Conservation (phyloP, 1,139 yeast genomes). For the Diutina mesorugosa region DNA sequence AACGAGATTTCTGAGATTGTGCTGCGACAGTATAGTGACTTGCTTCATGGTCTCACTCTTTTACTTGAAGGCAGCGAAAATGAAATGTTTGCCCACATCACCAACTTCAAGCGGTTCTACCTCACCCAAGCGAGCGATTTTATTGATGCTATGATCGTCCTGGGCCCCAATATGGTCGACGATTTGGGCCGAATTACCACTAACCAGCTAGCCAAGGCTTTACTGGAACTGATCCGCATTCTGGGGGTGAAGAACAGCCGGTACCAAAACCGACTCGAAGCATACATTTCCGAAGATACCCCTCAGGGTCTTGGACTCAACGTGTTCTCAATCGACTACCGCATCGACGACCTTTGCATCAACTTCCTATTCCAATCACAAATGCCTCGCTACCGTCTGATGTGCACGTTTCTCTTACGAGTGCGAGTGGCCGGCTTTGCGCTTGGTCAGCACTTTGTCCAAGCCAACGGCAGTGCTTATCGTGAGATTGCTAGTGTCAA, state of each 20-base stretch:
- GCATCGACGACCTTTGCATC: neutral
- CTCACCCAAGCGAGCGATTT: constrained; percentile 72
- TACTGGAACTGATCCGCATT: constrained; percentile 52
- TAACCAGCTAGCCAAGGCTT: constrained; percentile 49
- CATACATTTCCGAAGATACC: constrained; percentile 50
- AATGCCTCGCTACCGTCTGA: neutral
- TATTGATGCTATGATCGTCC: constrained; percentile 47
- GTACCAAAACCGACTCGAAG: constrained; percentile 46
- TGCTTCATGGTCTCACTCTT: constrained; percentile 38
- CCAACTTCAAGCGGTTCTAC: constrained; percentile 52
- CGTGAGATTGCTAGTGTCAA: neutral
- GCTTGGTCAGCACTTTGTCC: neutral
- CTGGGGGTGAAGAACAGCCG: constrained; percentile 43
- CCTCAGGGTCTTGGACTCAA: constrained; percentile 9
- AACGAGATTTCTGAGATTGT: constrained; percentile 22
- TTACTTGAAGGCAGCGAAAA: constrained; percentile 33
- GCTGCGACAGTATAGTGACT: constrained; percentile 41
- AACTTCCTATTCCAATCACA: neutral
- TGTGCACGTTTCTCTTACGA: neutral
- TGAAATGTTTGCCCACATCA: constrained; percentile 41
- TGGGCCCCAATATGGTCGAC: constrained; percentile 41
- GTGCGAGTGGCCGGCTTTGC: neutral
- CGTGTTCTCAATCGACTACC: neutral
- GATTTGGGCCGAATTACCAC: constrained; percentile 52
- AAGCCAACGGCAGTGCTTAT: no score